Evolutionary conservation across 2,329 filamentous ascomycete genomes (phyloP), one percentile per base, ranked within the genome.

Genomic region (Phoma sp.): DNA sequence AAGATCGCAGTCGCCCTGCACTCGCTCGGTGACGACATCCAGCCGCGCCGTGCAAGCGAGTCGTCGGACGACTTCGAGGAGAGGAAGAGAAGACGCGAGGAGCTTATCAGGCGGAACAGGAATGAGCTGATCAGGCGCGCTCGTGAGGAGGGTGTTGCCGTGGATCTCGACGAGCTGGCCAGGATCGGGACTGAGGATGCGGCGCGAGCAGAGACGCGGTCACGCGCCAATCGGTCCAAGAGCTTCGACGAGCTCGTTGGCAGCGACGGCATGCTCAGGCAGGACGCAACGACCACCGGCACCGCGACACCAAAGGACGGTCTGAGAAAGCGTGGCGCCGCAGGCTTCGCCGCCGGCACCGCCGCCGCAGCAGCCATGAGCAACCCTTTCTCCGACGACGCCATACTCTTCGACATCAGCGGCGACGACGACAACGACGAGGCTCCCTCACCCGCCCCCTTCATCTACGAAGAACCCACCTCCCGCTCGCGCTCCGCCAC

Each of bases 1-100:
- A 86, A 84, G 70, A 81, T 88, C 57, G 83, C 83, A 18, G 70
- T 85, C 54, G 80, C 84, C 11, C 71, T 88, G 29, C 80, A 86
- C 64, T 81, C 78, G 33, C 77, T 87, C 9, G 84, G 84, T 43
- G 83, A 87, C 67, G 84, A 86, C 46, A 79, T 87, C 33, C 79
- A 84, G 77, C 62, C 67, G 62, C 62, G 70, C 61, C 64, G 74
- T 52, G 69, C 48, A 6, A 72, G 69, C 56, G 67, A 71, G 40
- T 64, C 67, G 13, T 66, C 62, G 3, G 63, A 73, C 35, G 71
- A 73, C 43, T 72, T 63, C 40, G 70, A 73, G 7, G 65, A 62
- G 11, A 61, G 69, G 47, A 68, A 69, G 45, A 42, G 37, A 25
- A 59, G 63, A 47, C 58, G 71, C 11, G 66, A 73, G 39, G 73